phyloP scores from a whole-genome alignment of 306 rosid genomes.

The Castanopsis chinensis region DNA sequence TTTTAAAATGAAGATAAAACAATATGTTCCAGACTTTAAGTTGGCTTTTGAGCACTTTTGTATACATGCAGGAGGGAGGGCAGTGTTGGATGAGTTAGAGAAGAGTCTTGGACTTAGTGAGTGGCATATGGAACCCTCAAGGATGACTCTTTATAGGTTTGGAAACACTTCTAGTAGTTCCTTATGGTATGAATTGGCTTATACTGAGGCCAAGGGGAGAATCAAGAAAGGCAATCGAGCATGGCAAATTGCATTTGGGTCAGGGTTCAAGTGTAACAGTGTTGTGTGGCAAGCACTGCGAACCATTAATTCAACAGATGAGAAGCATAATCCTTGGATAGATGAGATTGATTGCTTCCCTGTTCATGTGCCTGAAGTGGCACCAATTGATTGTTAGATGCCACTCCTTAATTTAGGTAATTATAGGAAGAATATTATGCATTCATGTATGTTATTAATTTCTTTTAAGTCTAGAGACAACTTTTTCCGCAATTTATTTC shows the following conservation, averaged over 20 bases:
- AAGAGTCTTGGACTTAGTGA: neutral
- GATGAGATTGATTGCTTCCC: neutral
- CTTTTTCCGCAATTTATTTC: neutral
- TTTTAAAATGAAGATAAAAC: neutral
- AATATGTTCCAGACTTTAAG: slow-evolving; percentile 1
- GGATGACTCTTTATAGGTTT: neutral
- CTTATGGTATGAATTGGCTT: slow-evolving; percentile 1
- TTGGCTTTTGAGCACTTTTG: slow-evolving; percentile 2
- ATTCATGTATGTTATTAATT: neutral
- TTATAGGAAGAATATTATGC: neutral
- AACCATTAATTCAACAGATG: neutral
- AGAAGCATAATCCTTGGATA: neutral
- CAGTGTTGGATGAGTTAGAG: neutral
- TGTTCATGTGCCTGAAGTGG: neutral
- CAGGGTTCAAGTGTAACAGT: slow-evolving; percentile 5
- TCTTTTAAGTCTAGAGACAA: neutral
- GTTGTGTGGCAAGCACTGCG: slow-evolving; percentile 1
- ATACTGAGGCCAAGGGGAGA: neutral
- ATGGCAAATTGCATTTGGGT: slow-evolving; percentile 4
- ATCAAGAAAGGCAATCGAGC: slow-evolving; percentile 4
- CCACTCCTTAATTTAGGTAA: neutral
- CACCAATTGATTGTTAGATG: neutral
- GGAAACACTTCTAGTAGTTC: slow-evolving; percentile 3
- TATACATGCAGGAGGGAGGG: slow-evolving; percentile 1
- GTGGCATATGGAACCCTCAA: neutral